These are phyloP conservation scores for Scheffersomyces cryptocercus DNA, from an alignment of 1,139 yeast species.

Conservation along the genomic window DNA sequence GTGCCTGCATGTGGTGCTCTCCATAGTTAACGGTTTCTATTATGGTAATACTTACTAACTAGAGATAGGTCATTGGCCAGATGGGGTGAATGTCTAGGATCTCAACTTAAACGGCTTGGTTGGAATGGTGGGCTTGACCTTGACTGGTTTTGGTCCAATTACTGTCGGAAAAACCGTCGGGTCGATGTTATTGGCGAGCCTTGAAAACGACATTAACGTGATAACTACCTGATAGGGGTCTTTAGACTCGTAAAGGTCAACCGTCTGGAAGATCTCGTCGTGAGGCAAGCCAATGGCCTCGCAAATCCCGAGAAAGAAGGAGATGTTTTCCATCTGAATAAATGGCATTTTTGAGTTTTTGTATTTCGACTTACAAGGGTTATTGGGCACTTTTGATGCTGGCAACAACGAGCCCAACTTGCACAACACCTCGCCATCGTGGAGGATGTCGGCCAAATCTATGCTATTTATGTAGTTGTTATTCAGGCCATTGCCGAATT, in stretches of 20 bases:
- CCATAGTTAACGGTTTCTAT: neutral
- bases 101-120: conserved; percentile 29
- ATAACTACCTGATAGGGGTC: conserved; percentile 81
- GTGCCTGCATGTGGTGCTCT: neutral
- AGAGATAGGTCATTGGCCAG: neutral
- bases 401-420: conserved; percentile 39
- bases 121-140: conserved; percentile 40
- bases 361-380: conserved; percentile 41
- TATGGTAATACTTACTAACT: neutral
- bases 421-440: conserved; percentile 70
- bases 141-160: conserved; percentile 40
- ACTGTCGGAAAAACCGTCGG: conserved; percentile 23
- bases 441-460: conserved; percentile 51
- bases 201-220: conserved; percentile 70
- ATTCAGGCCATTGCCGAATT: conserved; percentile 18
- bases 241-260: conserved; percentile 69
- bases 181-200: conserved; percentile 44
- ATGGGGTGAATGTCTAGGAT: conserved; percentile 2
- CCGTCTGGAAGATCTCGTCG: conserved; percentile 81
- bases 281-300: conserved; percentile 70
- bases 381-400: conserved; percentile 30
- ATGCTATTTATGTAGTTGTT: conserved; percentile 17
- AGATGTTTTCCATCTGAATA: conserved; percentile 86
- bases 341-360: conserved; percentile 79
- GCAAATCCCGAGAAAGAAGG: conserved; percentile 65